Evolutionary conservation across 441 rosid species (phyloP).

Genomic region (Arabidopsis hybrid): DNA sequence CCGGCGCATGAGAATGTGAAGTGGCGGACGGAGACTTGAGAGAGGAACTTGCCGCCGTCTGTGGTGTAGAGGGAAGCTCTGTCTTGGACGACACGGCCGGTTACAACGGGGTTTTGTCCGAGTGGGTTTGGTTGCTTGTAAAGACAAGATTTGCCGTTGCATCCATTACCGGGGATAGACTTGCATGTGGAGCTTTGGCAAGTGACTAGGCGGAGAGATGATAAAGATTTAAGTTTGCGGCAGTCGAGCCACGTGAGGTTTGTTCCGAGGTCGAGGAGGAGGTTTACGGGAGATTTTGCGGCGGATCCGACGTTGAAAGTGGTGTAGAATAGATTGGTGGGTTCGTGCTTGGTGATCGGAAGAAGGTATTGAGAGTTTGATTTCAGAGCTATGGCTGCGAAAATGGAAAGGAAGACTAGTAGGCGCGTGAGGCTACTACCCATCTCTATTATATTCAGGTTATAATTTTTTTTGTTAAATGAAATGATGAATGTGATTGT

Average conservation of each 20-base stretch:
- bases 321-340: slow-evolving; percentile 35
- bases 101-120: background rate
- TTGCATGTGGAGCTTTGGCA: slow-evolving; percentile 35
- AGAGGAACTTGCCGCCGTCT: background rate
- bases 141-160: slow-evolving; percentile 6
- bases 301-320: slow-evolving; percentile 21
- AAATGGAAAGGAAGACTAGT: slow-evolving; percentile 1
- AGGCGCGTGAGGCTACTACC: background rate
- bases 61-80: slow-evolving; percentile 18
- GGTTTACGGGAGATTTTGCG: slow-evolving; percentile 15
- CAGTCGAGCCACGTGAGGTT: slow-evolving; percentile 39
- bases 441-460: slow-evolving; percentile 2
- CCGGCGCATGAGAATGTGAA: slow-evolving; percentile 38
- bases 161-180: slow-evolving; percentile 18
- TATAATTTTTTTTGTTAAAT: background rate
- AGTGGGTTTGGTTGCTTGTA: slow-evolving; percentile 25
- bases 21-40: background rate
- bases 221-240: slow-evolving; percentile 36
- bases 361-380: slow-evolving; percentile 29
- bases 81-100: slow-evolving; percentile 34
- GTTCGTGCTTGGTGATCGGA: slow-evolving; percentile 39
- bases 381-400: background rate
- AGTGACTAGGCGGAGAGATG: slow-evolving; percentile 21
- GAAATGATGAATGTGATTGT: background rate
- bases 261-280: slow-evolving; percentile 37